These are phyloP conservation scores for Gentiana dahurica DNA, from an alignment of 257 asterid genomes.

Conservation along the genomic window DNA sequence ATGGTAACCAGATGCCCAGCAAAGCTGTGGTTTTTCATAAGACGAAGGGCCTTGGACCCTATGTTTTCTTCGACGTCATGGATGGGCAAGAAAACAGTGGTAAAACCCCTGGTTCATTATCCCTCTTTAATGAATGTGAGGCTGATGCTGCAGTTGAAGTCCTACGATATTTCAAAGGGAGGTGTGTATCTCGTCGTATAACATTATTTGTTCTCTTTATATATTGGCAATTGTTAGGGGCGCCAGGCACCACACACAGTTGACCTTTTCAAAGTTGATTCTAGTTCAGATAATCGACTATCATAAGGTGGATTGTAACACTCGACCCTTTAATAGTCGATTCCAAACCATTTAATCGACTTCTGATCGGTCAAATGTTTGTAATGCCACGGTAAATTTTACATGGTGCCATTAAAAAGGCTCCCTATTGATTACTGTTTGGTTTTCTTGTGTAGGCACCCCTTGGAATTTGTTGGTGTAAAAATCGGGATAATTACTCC, in stretches of 20 bases:
- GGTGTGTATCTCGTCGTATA: constrained; percentile 33
- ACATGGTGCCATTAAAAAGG: neutral
- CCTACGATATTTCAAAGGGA: constrained; percentile 48
- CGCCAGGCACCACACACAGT: too few relatives aligned
- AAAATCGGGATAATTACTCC: constrained; percentile 92
- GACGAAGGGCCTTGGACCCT: constrained; percentile 78
- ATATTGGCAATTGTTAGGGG: too few relatives aligned
- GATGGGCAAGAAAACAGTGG: constrained; percentile 92
- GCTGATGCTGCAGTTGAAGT: constrained; percentile 95
- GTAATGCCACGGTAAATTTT: too few relatives aligned
- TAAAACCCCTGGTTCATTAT: constrained; percentile 55
- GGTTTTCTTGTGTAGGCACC: constrained; percentile 47
- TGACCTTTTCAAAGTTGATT: too few relatives aligned
- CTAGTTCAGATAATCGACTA: too few relatives aligned
- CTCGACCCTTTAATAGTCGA: too few relatives aligned
- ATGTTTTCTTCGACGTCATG: constrained; percentile 67
- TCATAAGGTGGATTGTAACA: too few relatives aligned
- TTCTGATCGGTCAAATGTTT: too few relatives aligned
- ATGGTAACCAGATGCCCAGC: constrained; percentile 56
- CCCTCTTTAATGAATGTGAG: constrained; percentile 77
- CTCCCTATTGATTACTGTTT: constrained; percentile 4
- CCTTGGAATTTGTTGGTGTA: constrained; percentile 66
- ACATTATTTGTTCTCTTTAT: neutral
- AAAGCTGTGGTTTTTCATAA: constrained; percentile 74
- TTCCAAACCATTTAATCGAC: too few relatives aligned